A percentile compares a stretch with the other conserved stretches of the same genome.
Conservation (phyloP, 345 rosid species). For the Melastoma malabathricum region DNA sequence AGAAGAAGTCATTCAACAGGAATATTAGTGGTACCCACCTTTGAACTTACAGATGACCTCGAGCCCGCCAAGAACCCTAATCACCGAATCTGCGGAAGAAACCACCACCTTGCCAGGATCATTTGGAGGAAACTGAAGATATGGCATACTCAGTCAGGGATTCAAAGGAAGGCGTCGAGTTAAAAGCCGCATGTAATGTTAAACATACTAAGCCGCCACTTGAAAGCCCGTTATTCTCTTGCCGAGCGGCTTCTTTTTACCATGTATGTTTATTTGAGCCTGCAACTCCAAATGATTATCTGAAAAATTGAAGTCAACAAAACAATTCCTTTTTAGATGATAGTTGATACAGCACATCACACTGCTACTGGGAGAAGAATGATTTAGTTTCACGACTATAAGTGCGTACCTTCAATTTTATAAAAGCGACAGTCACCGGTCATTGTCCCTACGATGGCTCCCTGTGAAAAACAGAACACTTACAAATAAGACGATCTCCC, state of each 20-base stretch:
- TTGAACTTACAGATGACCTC: conserved; percentile 50
- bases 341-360: no score
- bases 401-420: conserved; percentile 35
- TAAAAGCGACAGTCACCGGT: conserved; percentile 53
- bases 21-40: conserved; percentile 20
- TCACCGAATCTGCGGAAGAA: conserved; percentile 62
- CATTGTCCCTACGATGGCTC: conserved; percentile 62
- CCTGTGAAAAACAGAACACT: neutral
- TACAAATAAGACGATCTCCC: no score
- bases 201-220: conserved; percentile 11
- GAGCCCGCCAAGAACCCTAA: conserved; percentile 31
- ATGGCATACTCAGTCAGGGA: conserved; percentile 1
- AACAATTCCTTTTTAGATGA: neutral
- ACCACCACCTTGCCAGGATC: conserved; percentile 56
- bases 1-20: conserved; percentile 2
- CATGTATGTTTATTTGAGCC: conserved; percentile 37
- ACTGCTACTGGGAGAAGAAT: neutral
- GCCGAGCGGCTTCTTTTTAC: conserved; percentile 51
- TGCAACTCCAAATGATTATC: conserved; percentile 42
- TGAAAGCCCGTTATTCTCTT: conserved; percentile 69
- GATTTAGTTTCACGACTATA: neutral
- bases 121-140: conserved; percentile 41
- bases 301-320: conserved; percentile 12
- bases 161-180: neutral
- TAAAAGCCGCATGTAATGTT: neutral